Evolutionary conservation across 2,329 filamentous ascomycete species (phyloP), one percentile per base, ranked within the genome.

Genomic region (Endoconidiophora polonica): DNA sequence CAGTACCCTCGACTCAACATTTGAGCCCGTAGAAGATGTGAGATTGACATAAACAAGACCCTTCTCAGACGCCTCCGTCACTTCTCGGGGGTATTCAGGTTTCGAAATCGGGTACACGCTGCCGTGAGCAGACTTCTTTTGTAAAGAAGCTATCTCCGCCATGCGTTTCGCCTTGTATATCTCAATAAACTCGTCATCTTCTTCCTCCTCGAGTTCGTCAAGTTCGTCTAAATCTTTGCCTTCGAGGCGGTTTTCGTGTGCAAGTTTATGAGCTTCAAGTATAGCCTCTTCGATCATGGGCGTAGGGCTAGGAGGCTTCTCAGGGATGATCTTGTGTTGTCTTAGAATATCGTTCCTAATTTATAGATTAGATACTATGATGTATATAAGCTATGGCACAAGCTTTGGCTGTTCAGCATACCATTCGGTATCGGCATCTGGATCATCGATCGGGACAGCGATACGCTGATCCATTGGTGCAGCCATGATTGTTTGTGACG

Each of bases 351-450:
- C 91, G 64, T 98, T 98, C 88, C 88, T 95, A 57, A 5, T 29
- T 36, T 18, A 12, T 26, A 22, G 16, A 14, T 33, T 2, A 12
- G 22, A 43, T 3, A 14, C 2, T 29, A n/a, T 29, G 29, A 14
- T 20, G 38, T 12, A 36, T 16, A 39, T 24, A 33, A 33, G 29
- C 29, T 12, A 33, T 33, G 7, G 9, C 7, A 33, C 29, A 33
- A 33, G 7, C 9, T 33, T 9, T 33, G 12, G 29, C 29, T 33
- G 29, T 33, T 12, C 29, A 56, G 55, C 59, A 53, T 69, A 88
- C 91, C 91, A 98, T 81, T 98, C 91, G 55, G 91, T 98, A 63
- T 98, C 91, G 55, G 87, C 91, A 61, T 96, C 94, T 29, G 90
- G 90, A 62, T 96, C 82, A 62, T 94, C 86, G 57, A 98, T 83